These are phyloP conservation scores for Schizochytrium sp. DNA, from an alignment of 108 stramenopile genomes.

Conservation along the genomic window DNA sequence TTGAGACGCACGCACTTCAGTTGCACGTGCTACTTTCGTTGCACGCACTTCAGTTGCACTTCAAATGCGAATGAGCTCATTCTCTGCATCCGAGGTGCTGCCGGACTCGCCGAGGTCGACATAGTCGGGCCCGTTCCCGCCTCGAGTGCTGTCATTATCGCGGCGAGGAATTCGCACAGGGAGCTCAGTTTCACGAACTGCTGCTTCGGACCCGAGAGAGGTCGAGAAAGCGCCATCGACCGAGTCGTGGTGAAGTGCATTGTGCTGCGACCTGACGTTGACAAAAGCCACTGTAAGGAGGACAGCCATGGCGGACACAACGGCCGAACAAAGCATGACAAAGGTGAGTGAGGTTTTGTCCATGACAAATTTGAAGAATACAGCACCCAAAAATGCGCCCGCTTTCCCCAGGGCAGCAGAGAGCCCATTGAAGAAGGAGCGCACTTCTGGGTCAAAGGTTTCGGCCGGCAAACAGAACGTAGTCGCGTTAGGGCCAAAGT, in stretches of 20 bases:
- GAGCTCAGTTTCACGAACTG: background rate
- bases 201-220: too few relatives aligned
- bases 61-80: background rate
- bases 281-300: background rate
- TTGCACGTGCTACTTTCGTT: too few relatives aligned
- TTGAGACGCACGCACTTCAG: too few relatives aligned
- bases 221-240: too few relatives aligned
- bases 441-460: constrained; percentile 44
- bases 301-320: background rate
- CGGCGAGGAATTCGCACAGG: background rate
- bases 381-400: constrained; percentile 11
- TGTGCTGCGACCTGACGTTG: background rate
- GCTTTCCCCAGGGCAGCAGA: constrained; percentile 45
- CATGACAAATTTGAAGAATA: background rate
- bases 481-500: constrained; percentile 52
- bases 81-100: background rate
- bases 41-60: background rate
- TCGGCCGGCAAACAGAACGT: constrained; percentile 51
- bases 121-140: background rate
- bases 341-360: background rate
- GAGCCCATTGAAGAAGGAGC: constrained; percentile 40
- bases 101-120: background rate
- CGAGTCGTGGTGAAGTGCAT: too few relatives aligned
- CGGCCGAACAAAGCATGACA: constrained; percentile 8
- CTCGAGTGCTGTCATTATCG: background rate